Conservation (phyloP, 2,329 filamentous ascomycete species). For the Fusarium dlaminii region DNA sequence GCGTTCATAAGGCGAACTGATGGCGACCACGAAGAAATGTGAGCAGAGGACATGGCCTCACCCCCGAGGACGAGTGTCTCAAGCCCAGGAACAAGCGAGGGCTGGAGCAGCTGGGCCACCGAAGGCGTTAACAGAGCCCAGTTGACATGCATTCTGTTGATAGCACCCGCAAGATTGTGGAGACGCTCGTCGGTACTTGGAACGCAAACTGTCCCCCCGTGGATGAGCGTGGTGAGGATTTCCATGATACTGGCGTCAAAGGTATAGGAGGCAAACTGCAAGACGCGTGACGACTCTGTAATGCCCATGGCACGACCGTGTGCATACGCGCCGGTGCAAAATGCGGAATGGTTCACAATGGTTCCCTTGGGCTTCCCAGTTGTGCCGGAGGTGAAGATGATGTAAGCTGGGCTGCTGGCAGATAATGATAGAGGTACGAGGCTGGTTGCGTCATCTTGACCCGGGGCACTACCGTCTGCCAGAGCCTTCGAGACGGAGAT, state of each 20-base stretch:
- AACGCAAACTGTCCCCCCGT: constrained; percentile 46
- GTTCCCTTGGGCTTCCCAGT: constrained; percentile 26
- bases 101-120: constrained; percentile 23
- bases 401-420: background rate
- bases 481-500: background rate
- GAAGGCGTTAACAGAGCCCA: constrained; percentile 37
- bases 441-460: fast-evolving
- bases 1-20: constrained; percentile 33
- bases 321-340: constrained; percentile 6
- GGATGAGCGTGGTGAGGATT: constrained; percentile 23
- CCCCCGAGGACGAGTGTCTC: constrained; percentile 33
- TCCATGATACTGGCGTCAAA: constrained; percentile 46
- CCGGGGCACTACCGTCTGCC: background rate
- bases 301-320: constrained; percentile 21
- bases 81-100: constrained; percentile 14
- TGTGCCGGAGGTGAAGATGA: constrained; percentile 23
- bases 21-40: constrained; percentile 25
- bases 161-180: constrained; percentile 43
- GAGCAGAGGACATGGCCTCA: constrained; percentile 34
- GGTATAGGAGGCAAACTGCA: constrained; percentile 26
- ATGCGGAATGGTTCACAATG: constrained; percentile 14
- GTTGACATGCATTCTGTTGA: constrained; percentile 24
- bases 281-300: background rate
- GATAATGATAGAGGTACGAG: background rate
- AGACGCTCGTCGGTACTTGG: constrained; percentile 51